These are phyloP conservation scores for Starmerella ratchasimensis DNA, from an alignment of 805 yeast species.

Conservation along the genomic window DNA sequence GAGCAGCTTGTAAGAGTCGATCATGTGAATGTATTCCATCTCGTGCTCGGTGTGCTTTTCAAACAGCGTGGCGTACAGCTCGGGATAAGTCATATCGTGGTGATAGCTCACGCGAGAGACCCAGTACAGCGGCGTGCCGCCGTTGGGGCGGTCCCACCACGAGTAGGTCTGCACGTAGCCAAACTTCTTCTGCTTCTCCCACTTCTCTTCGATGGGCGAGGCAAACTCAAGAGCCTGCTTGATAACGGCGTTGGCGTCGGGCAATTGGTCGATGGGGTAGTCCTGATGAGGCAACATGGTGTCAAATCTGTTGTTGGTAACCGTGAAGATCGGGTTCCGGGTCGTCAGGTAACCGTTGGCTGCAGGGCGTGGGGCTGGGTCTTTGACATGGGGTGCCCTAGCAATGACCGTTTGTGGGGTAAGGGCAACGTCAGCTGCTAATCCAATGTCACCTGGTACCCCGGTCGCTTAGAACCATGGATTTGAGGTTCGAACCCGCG, in stretches of 20 bases:
- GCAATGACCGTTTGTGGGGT: too few species aligned
- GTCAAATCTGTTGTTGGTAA: too few species aligned
- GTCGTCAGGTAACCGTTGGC: too few species aligned
- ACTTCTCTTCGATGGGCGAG: conserved; percentile 10
- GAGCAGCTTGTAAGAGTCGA: conserved; percentile 21
- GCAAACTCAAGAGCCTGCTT: conserved; percentile 16
- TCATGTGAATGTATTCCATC: conserved; percentile 27
- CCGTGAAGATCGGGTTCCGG: too few species aligned
- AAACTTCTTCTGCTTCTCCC: conserved; percentile 19
- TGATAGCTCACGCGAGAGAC: conserved; percentile 28
- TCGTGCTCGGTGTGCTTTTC: conserved; percentile 30
- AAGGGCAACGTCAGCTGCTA: too few species aligned
- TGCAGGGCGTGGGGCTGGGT: too few species aligned
- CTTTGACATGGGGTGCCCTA: too few species aligned
- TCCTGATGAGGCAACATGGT: too few species aligned
- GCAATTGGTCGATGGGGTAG: too few species aligned
- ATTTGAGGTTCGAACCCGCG: too few species aligned
- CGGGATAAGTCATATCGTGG: conserved; percentile 21
- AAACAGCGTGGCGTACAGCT: conserved; percentile 23
- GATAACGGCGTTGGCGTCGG: conserved; percentile 16
- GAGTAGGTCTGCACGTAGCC: conserved; percentile 19
- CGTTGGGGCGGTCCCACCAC: conserved; percentile 18
- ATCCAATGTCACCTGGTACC: too few species aligned
- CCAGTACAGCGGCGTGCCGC: conserved; percentile 23
- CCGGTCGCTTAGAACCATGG: too few species aligned